Percentiles rank a stretch among this genome's conserved stretches.
phyloP scores from a whole-genome alignment of 805 yeast genomes.

The Candida arabinofermentans region DNA sequence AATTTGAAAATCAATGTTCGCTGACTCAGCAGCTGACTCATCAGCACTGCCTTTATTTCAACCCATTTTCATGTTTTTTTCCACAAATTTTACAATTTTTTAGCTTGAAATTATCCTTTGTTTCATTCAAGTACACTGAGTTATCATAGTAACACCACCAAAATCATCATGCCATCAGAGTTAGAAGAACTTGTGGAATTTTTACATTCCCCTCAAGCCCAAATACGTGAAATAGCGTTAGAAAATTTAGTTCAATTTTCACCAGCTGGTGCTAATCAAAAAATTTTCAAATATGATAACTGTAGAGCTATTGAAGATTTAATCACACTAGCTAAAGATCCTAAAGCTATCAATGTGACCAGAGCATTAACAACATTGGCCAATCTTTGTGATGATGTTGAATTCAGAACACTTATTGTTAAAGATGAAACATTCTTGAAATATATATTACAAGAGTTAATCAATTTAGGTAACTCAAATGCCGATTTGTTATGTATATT shows the following conservation, averaged over 20 bases:
- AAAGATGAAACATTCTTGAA: constrained; percentile 55
- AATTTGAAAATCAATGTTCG: no score
- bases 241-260: constrained; percentile 81
- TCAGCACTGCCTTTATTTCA: no score
- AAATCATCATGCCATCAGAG: neutral
- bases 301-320: constrained; percentile 70
- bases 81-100: no score
- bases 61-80: no score
- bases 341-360: constrained; percentile 50
- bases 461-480: constrained; percentile 54
- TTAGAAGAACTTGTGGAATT: constrained; percentile 59
- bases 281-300: constrained; percentile 66
- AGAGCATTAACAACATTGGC: constrained; percentile 77
- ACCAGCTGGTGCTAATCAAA: constrained; percentile 52
- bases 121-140: no score
- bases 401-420: constrained; percentile 61
- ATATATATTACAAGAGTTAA: constrained; percentile 45
- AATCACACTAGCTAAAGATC: constrained; percentile 52
- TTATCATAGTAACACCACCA: neutral
- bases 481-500: constrained; percentile 83
- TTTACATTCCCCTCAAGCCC: constrained; percentile 75
- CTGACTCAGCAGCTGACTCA: no score
- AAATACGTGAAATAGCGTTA: constrained; percentile 77
- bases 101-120: no score
- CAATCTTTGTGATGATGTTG: constrained; percentile 70